Evolutionary conservation across 169 alveolate genomes (phyloP).

Genomic region (Plasmodium gallinaceum): DNA sequence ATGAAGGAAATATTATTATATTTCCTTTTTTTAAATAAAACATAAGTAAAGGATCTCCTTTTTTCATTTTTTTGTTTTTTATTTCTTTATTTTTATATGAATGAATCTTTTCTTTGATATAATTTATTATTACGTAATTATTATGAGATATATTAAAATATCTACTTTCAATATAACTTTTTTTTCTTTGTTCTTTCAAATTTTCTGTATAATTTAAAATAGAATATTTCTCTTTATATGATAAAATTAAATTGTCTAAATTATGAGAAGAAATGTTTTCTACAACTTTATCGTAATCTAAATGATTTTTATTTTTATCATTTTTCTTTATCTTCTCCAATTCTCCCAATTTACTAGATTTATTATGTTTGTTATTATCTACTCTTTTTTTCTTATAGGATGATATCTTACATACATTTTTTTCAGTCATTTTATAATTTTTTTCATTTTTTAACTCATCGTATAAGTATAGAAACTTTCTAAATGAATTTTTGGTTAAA

Average conservation of each 20-base stretch:
- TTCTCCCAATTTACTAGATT: neutral
- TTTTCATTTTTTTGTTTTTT: constrained; percentile 1
- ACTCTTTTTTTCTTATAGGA: neutral
- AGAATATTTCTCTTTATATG: neutral
- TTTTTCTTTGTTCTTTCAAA: no score
- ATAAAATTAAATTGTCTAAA: neutral
- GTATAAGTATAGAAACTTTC: constrained; percentile 20
- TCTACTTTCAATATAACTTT: neutral
- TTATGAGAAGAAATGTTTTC: neutral
- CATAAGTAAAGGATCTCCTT: neutral
- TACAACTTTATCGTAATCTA: no score
- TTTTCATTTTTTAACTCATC: constrained; percentile 13
- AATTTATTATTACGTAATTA: constrained; percentile 13
- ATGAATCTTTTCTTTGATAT: constrained; percentile 10
- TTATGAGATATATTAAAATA: constrained; percentile 8
- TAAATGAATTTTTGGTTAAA: constrained; percentile 32
- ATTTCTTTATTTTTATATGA: constrained; percentile 25
- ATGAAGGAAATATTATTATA: constrained; percentile 7
- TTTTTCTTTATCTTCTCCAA: neutral
- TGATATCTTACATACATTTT: neutral
- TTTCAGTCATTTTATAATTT: constrained; percentile 20
- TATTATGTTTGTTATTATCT: neutral
- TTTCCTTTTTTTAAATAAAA: constrained; percentile 14
- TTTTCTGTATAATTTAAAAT: no score
- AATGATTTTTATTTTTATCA: neutral